These are phyloP conservation scores for Macrolepiota dolichaula DNA, from an alignment of 768 basidiomycete species.

Conservation along the genomic window DNA sequence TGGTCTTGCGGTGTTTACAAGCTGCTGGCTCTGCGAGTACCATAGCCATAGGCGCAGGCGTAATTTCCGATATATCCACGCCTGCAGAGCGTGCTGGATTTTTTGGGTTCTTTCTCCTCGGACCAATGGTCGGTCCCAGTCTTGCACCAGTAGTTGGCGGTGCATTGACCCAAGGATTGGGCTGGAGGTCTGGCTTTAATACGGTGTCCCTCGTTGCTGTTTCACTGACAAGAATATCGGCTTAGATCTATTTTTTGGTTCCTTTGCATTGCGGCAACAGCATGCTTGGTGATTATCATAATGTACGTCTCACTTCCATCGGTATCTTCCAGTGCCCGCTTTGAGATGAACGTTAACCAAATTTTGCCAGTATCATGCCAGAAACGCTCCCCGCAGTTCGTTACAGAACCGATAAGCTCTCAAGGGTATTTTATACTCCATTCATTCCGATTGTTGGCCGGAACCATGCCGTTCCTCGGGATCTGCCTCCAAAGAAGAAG, in stretches of 20 bases:
- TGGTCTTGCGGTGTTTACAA: conserved; percentile 79
- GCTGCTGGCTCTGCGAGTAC: conserved; percentile 79
- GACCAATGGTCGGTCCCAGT: conserved; percentile 68
- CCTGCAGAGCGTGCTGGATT: conserved; percentile 73
- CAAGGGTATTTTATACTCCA: conserved; percentile 42
- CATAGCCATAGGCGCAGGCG: conserved; percentile 73
- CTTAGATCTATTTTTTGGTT: conserved; percentile 63
- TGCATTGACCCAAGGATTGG: conserved; percentile 48
- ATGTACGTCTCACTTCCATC: conserved; percentile 35
- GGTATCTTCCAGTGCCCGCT: no score
- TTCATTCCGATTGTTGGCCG: conserved; percentile 46
- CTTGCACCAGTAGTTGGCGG: conserved; percentile 63
- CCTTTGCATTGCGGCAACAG: conserved; percentile 43
- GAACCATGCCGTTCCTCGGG: conserved; percentile 20
- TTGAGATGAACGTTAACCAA: conserved; percentile 16
- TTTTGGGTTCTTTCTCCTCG: conserved; percentile 62
- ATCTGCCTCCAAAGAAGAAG: conserved; percentile 31
- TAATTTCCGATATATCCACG: conserved; percentile 74
- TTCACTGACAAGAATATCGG: not conserved
- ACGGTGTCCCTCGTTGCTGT: not conserved
- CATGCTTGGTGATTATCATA: conserved; percentile 44
- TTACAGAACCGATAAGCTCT: conserved; percentile 45
- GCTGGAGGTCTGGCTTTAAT: conserved; percentile 51
- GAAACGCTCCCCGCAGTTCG: conserved; percentile 55
- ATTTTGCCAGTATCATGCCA: conserved; percentile 41